Evolutionary conservation across 1,139 yeast species (phyloP), one percentile per base, ranked within the genome.

Genomic region (Chernovozyma aurita): DNA sequence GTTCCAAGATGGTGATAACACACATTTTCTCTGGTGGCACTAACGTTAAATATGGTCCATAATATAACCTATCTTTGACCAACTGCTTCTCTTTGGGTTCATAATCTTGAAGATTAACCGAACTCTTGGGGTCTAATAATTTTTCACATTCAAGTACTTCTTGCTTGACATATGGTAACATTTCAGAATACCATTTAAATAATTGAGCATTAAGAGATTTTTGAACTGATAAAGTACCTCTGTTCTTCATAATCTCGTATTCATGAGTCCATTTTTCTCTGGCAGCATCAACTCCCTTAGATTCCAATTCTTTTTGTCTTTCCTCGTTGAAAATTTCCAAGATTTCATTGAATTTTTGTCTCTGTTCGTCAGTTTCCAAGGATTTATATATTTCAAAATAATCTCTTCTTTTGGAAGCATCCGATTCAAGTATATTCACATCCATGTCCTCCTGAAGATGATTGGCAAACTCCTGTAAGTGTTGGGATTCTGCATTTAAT

Each of bases 261-360:
- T 83, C 92, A 48, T 80, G 82, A 52, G 78, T 81, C 97, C 97
- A 92, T 55, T 85, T 83, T 51, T 81, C 86, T 44, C 75, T 78
- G 0, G 97, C 95, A 3, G 92, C 92, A 47, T 85, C 92, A 8
- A 84, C 70, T 4, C 95, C 94, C 41, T 84, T 73, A 24, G 79
- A 70, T 55, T 92, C 98, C 30, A 92, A 59, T 33, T 74, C 73
- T 38, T 77, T 65, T 56, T 92, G 96, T 52, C 98, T 77, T 18
- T 76, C 77, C 39, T 74, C 76, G 45, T 92, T 90, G 49, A 82
- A 77, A 1, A 67, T 60, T 43, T 86, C 88, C 38, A 90, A 61
- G 0, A 80, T 75, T 21, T 65, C 67, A 47, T 85, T 84, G 56
- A 87, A 87, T 39, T 63, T 60, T 3, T 47, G 57, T 36, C 69